Evolutionary conservation across 768 basidiomycete genomes (phyloP).

Genomic region (Strobilomyces confusus): DNA sequence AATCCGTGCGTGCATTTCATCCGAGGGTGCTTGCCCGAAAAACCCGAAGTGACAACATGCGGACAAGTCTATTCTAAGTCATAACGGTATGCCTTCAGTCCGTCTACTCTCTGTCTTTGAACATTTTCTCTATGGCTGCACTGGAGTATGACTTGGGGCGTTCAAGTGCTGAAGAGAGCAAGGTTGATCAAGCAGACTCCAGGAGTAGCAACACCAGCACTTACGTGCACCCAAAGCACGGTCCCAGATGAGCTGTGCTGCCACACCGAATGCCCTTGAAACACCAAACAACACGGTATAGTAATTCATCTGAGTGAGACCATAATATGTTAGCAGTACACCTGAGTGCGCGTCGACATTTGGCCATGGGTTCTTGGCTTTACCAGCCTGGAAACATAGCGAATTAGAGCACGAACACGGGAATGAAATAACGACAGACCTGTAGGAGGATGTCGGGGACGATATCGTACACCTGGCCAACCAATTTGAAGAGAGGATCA

Average conservation of each 20-base stretch:
- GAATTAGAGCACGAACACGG: neutral
- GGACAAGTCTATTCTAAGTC: too few species aligned
- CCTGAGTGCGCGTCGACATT: conserved; percentile 98
- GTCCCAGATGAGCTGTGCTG: conserved; percentile 90
- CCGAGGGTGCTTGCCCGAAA: too few species aligned
- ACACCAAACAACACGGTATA: conserved; percentile 98
- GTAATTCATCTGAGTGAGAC: conserved; percentile 87
- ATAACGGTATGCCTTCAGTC: neutral
- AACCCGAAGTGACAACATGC: too few species aligned
- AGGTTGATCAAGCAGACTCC: neutral
- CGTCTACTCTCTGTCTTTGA: conserved; percentile 39
- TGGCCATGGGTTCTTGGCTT: conserved; percentile 93
- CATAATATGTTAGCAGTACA: conserved; percentile 81
- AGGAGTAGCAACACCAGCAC: conserved; percentile 27
- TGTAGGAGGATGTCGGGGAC: conserved; percentile 89
- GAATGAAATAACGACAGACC: conserved; percentile 34
- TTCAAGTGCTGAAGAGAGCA: conserved; percentile 59
- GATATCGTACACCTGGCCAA: conserved; percentile 81
- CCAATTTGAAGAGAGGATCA: conserved; percentile 92
- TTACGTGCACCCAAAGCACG: conserved; percentile 87
- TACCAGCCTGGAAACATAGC: conserved; percentile 57
- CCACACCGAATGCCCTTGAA: conserved; percentile 89
- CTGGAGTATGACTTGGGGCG: conserved; percentile 91
- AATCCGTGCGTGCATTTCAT: too few species aligned
- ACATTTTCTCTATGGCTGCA: conserved; percentile 74